A percentile compares a stretch with the other conserved stretches of the same genome.
These are phyloP conservation scores for Acrocalymma vagum DNA, from an alignment of 2,329 filamentous ascomycete genomes.

Conservation along the genomic window DNA sequence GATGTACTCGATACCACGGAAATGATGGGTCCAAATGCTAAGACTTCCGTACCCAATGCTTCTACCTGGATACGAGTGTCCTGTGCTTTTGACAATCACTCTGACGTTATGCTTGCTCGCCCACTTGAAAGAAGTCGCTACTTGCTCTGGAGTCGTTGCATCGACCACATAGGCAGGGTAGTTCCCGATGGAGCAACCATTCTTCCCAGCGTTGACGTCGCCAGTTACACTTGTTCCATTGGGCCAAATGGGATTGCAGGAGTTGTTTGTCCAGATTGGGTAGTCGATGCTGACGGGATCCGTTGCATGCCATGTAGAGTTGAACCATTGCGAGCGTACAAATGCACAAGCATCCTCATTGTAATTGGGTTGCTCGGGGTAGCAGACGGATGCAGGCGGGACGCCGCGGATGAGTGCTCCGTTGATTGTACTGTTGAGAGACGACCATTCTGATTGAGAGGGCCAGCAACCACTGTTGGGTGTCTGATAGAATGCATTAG, in stretches of 20 bases:
- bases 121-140: constrained; percentile 30
- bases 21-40: constrained; percentile 39
- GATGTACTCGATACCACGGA: constrained; percentile 32
- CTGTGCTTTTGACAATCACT: constrained; percentile 37
- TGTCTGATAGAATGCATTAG: constrained; percentile 15
- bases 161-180: constrained; percentile 41
- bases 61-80: constrained; percentile 33
- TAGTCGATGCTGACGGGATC: constrained; percentile 39
- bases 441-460: constrained; percentile 21
- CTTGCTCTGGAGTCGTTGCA: constrained; percentile 26
- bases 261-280: constrained; percentile 37
- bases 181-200: constrained; percentile 30
- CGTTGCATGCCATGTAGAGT: constrained; percentile 34
- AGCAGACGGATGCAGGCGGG: constrained; percentile 39
- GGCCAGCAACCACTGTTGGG: constrained; percentile 32
- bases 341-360: constrained; percentile 24
- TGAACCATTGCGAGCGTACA: constrained; percentile 34
- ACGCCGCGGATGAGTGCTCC: constrained; percentile 26
- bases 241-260: constrained; percentile 37
- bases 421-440: constrained; percentile 27
- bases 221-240: constrained; percentile 41
- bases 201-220: constrained; percentile 25
- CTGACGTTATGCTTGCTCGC: constrained; percentile 29
- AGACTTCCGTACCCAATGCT: constrained; percentile 26
- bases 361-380: constrained; percentile 27